Evolutionary conservation across 768 basidiomycete species (phyloP), one percentile per base, ranked within the genome.

Genomic region (Leccinum uliginosum): DNA sequence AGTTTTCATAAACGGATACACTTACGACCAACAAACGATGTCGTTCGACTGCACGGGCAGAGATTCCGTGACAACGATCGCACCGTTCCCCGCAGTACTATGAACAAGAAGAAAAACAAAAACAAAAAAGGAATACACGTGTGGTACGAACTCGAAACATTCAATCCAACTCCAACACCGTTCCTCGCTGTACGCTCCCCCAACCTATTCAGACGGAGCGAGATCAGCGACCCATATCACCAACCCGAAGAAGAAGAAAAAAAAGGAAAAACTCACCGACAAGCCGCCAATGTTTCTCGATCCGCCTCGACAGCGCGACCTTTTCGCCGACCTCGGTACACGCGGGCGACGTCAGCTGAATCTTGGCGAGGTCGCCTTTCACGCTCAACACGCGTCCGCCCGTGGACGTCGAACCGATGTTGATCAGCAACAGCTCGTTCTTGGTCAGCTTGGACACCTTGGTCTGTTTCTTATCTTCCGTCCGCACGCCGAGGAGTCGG

Each of bases 391-490:
- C 94, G 40, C 95, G 88, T 30, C 97, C 96, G 59, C 97, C 97
- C 2, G 94, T 96, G 4, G 95, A 97, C 2, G 94, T 98, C 21
- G 93, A 96, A 19, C 96, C 95, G 56, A 99, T 98, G 77, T 98
- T 98, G 79, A 99, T 95, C 59, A 98, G 83, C 3, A 98, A 75
- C 2, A 95, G 80, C 74, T 97, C 95, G 73, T 88, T 89, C 75
- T 96, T 96, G 57, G 84, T 81, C 46, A 97, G 82, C 73, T 97
- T 97, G 53, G 91, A 80, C 23, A 93, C 91, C 74, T 94, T 99
- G 21, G 97, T 97, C 71, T 95, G 92, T 73, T 98, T 99, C 79
- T 95, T 97, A 77, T 98, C 97, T 73, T 98, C 96, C 23, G 94
- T 93, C 74, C 95, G 94, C 60, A 99, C 97, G 70, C 97, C 96